Base-by-base conservation (phyloP, 164 flowering plant species). In the Houttuynia cordata region DNA sequence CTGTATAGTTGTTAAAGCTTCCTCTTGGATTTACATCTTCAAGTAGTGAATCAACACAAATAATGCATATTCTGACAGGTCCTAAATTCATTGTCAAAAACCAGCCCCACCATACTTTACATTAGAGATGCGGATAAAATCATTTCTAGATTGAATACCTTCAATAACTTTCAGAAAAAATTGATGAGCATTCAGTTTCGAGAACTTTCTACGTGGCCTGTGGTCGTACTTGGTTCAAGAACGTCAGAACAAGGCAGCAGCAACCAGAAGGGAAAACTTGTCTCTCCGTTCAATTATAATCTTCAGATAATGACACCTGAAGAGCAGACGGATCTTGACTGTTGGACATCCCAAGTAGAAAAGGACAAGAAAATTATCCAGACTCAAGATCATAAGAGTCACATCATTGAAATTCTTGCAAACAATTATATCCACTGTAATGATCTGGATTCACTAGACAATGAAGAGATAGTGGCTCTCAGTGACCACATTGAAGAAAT, bases 301-400 rank as follows among this genome's bases (percentile, higher is more conserved):
- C 84, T 93, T 64, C 94, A 88, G 63, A 88, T 88, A 53, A 83
- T 62, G 62, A 84, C 99, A 56, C 99, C 97, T 0, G 85, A 82
- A 59, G 96, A 86, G 56, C 92, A 88, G 65, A 76, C 63, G 18
- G 82, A 81, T 63, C 85, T 80, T 49, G 87, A 84, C 20, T 83
- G 86, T 75, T 90, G 98, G 98, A 87, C 83, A 59, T 37, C 82
- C 57, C 96, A 86, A 68, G 62, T 93, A 54, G 96, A 90, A 70
- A 81, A 86, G 72, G 98, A 87, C 67, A 84, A 87, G 94, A 90
- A 90, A 75, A 81, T 75, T 85, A 82, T 93, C 45, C 83, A 82
- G 68, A 70, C 63, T 73, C 88, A 82, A 65, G 99, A 93, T 69
- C 88, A 83, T 68, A 78, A 70, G 67, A 88, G 84, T 71, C 99